Evolutionary conservation across 106 monocot genomes (phyloP).

Genomic region (Xerophyta viscosa): DNA sequence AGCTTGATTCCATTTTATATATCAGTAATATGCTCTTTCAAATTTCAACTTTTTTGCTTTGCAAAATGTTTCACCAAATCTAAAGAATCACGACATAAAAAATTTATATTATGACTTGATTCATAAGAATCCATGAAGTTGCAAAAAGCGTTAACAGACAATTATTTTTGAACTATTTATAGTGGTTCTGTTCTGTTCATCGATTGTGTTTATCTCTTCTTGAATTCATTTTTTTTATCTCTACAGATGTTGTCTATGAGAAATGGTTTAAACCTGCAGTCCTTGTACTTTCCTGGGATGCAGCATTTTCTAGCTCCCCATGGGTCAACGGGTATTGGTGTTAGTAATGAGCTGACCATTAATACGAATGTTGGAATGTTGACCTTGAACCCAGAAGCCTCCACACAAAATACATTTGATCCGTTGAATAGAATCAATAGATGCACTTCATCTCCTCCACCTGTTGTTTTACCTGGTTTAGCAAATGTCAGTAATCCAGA

Average conservation of each 20-base stretch:
- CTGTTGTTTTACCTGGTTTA: conserved; percentile 16
- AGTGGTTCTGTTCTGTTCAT: too few species aligned
- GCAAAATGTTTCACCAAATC: too few species aligned
- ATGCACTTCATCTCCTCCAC: conserved; percentile 12
- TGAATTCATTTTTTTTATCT: too few species aligned
- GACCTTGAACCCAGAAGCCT: conserved; percentile 26
- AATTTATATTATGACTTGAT: too few species aligned
- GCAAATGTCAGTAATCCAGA: conserved; percentile 13
- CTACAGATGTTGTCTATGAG: conserved; percentile 79
- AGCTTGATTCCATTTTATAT: too few species aligned
- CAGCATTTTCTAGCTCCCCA: conserved; percentile 37
- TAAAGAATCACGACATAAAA: too few species aligned
- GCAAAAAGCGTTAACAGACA: too few species aligned
- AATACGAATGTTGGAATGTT: conserved; percentile 22
- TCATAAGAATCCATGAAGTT: too few species aligned
- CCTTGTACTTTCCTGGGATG: conserved; percentile 31
- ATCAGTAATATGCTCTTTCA: too few species aligned
- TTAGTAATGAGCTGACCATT: conserved; percentile 9
- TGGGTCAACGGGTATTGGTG: conserved; percentile 21
- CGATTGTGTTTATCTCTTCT: too few species aligned
- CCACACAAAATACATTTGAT: conserved; percentile 20
- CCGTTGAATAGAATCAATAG: conserved; percentile 16
- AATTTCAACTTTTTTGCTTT: too few species aligned
- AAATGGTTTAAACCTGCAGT: conserved; percentile 48
- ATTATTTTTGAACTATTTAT: too few species aligned